Evolutionary conservation across 306 rosid species (phyloP).

Genomic region (Acacia confusa): DNA sequence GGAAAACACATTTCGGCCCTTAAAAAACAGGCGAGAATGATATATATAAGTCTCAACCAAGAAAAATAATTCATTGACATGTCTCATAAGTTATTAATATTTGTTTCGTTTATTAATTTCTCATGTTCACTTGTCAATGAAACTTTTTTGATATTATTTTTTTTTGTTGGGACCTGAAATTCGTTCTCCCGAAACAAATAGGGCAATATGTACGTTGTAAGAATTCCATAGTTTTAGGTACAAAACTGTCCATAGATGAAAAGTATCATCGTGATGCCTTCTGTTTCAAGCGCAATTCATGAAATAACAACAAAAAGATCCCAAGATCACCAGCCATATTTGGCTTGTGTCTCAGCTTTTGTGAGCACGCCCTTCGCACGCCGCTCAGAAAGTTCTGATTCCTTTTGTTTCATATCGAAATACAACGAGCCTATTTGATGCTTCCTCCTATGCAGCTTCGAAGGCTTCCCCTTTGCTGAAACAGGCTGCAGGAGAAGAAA

Average conservation of each 20-base stretch:
- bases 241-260: neutral
- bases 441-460: conserved; percentile 93
- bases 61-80: too few relatives aligned
- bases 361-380: conserved; percentile 89
- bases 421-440: conserved; percentile 86
- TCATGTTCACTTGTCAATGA: too few relatives aligned
- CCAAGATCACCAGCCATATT: conserved; percentile 86
- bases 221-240: neutral
- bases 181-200: too few relatives aligned
- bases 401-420: conserved; percentile 91
- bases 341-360: conserved; percentile 94
- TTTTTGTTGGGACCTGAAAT: too few relatives aligned
- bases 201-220: neutral
- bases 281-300: conserved; percentile 16
- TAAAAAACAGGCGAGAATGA: too few relatives aligned
- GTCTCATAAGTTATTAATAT: too few relatives aligned
- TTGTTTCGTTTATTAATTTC: too few relatives aligned
- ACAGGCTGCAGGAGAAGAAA: conserved; percentile 56
- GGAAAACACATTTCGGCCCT: neutral
- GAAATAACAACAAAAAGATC: neutral
- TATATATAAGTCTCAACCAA: too few relatives aligned
- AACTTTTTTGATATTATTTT: too few relatives aligned
- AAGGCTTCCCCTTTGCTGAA: conserved; percentile 76
- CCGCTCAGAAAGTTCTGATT: conserved; percentile 75
- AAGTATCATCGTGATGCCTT: neutral